Conservation (phyloP, 2,329 filamentous ascomycete genomes). For the Emergomyces orientalis region DNA sequence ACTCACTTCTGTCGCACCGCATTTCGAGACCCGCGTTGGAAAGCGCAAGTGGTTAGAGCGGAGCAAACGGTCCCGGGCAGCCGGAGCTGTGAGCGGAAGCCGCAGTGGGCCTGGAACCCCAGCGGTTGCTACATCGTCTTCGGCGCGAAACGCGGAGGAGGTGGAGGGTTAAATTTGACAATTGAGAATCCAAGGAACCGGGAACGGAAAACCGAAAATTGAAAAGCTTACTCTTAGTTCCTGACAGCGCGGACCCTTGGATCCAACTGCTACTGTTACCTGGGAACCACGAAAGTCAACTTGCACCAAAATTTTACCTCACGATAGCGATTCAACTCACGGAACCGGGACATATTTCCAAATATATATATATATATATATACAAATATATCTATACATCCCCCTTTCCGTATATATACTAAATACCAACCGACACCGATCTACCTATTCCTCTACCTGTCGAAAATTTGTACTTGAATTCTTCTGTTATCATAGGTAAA, state of each 20-base stretch:
- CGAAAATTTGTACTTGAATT: neutral
- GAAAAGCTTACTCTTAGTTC: neutral
- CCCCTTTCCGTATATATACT: neutral
- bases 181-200: neutral
- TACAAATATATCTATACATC: neutral
- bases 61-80: conserved; percentile 13
- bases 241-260: neutral
- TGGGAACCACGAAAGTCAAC: neutral
- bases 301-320: too few relatives aligned
- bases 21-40: conserved; percentile 66
- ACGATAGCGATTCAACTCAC: too few relatives aligned
- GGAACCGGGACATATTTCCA: neutral
- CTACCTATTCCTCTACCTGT: neutral
- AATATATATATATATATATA: neutral
- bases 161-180: conserved; percentile 21
- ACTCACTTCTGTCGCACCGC: conserved; percentile 61
- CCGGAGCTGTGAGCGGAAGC: neutral
- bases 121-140: conserved; percentile 21
- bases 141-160: conserved; percentile 30
- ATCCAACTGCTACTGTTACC: neutral
- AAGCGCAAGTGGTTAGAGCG: conserved; percentile 20
- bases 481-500: neutral
- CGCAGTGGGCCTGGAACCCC: conserved; percentile 13
- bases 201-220: neutral
- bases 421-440: neutral